Conservation (phyloP, 257 asterid genomes). For the Jacaranda copaia region DNA sequence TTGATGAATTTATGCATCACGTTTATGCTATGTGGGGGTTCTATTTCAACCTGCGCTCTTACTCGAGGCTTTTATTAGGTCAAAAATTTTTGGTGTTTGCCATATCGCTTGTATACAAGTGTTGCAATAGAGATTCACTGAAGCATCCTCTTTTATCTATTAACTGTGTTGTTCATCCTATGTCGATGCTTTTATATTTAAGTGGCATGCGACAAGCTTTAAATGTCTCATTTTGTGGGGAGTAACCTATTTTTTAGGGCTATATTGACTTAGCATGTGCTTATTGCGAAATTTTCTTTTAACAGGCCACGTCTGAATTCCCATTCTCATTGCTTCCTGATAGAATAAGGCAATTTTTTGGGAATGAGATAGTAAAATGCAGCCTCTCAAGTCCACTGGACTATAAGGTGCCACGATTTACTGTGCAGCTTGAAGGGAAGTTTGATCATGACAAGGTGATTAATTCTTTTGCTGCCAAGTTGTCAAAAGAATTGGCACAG, state of each 20-base stretch:
- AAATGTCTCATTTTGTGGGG: not conserved
- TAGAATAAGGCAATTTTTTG: constrained; percentile 76
- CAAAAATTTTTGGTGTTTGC: not conserved
- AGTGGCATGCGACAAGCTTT: not conserved
- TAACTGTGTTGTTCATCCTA: not conserved
- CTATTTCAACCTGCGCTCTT: not conserved
- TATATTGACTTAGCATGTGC: constrained; percentile 27
- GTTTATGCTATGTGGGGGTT: not conserved
- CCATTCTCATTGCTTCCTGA: constrained; percentile 68
- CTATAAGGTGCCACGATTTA: constrained; percentile 67
- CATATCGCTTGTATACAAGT: constrained; percentile 11
- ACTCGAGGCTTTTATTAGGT: not conserved
- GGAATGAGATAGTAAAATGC: constrained; percentile 50
- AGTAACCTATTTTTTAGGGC: not conserved
- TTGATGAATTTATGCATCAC: not conserved
- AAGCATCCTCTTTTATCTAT: not conserved
- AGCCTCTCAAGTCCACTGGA: constrained; percentile 50
- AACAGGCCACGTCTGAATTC: constrained; percentile 91
- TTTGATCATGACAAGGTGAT: constrained; percentile 61
- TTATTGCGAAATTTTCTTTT: constrained; percentile 31
- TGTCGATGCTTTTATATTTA: constrained; percentile 13
- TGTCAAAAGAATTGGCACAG: constrained; percentile 77
- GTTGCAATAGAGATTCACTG: constrained; percentile 9
- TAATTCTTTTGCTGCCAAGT: constrained; percentile 61
- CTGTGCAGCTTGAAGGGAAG: constrained; percentile 72